A percentile compares a stretch with the other conserved stretches of the same genome.
Evolutionary conservation across 768 basidiomycete species (phyloP).

Genomic region (Trametes coccinea): DNA sequence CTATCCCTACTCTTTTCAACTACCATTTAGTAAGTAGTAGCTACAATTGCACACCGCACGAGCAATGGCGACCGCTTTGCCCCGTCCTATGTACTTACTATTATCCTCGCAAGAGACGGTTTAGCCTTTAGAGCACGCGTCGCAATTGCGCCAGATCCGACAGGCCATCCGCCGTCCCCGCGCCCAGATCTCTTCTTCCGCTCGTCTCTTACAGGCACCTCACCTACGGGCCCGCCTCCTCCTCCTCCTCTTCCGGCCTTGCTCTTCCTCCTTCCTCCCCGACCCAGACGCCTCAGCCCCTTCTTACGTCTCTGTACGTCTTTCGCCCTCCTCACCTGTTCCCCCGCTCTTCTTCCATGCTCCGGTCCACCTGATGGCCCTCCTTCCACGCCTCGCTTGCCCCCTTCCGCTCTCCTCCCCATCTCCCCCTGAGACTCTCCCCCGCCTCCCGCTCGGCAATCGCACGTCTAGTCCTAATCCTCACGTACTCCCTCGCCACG

Average conservation of each 20-base stretch:
- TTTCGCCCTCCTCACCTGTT: neutral
- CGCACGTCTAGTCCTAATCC: conserved; percentile 2
- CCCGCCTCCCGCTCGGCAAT: conserved; percentile 11
- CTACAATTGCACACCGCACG: too few relatives aligned
- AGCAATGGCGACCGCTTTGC: too few relatives aligned
- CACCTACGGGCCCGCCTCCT: neutral
- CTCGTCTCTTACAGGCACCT: neutral
- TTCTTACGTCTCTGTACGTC: conserved; percentile 20
- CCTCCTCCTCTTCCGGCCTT: neutral
- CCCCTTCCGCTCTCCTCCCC: neutral
- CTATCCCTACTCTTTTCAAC: too few relatives aligned
- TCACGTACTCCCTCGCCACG: conserved; percentile 3
- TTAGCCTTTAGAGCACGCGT: neutral
- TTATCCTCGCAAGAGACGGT: neutral
- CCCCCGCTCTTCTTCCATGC: conserved; percentile 1
- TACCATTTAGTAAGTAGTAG: too few relatives aligned
- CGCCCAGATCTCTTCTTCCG: neutral
- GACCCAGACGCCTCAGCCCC: neutral
- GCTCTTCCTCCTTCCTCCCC: neutral
- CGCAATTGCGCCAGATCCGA: neutral
- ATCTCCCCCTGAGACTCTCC: neutral
- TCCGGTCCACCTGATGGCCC: conserved; percentile 8
- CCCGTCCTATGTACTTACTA: too few relatives aligned
- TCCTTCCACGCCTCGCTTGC: neutral
- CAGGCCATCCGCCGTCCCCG: neutral